A percentile compares a stretch with the other conserved stretches of the same genome.
Evolutionary conservation across 2,329 filamentous ascomycete species (phyloP).

Genomic region (Coniella vitis): DNA sequence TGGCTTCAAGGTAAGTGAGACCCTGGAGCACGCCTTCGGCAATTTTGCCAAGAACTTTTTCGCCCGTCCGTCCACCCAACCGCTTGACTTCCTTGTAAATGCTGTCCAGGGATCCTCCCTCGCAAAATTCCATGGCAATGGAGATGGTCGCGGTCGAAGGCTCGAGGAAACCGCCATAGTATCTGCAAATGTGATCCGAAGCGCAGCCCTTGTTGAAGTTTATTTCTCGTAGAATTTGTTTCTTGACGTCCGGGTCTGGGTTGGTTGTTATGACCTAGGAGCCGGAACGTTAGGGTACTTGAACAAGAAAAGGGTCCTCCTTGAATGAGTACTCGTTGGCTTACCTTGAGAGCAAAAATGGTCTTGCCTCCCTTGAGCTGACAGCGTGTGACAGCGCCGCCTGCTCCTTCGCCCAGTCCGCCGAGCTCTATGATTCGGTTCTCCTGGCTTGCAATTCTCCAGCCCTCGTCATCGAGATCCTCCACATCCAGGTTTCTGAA

Average conservation of each 20-base stretch:
- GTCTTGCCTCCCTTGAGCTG: conserved; percentile 87
- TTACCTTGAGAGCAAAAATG: conserved; percentile 90
- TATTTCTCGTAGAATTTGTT: conserved; percentile 92
- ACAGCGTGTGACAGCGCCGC: conserved; percentile 89
- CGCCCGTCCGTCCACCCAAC: conserved; percentile 85
- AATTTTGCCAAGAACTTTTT: conserved; percentile 95
- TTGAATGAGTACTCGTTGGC: neutral
- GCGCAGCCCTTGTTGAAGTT: conserved; percentile 98
- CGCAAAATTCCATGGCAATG: conserved; percentile 98
- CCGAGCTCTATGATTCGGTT: conserved; percentile 83
- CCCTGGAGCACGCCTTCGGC: conserved; percentile 92
- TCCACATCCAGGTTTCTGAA: conserved; percentile 83
- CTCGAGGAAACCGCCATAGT: conserved; percentile 96
- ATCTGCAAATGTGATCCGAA: conserved; percentile 91
- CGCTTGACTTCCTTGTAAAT: conserved; percentile 98
- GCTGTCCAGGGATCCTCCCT: conserved; percentile 90
- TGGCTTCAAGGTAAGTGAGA: conserved; percentile 87
- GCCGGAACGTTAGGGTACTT: too few relatives aligned
- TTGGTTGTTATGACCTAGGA: conserved; percentile 98
- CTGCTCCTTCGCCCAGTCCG: conserved; percentile 87
- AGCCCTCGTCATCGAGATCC: conserved; percentile 89
- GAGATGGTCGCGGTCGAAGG: conserved; percentile 94
- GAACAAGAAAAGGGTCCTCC: too few relatives aligned
- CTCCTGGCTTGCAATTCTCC: conserved; percentile 86
- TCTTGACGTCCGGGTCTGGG: conserved; percentile 95